phyloP scores from a whole-genome alignment of 371 early-diverging fungal genomes.

The Actinomortierella wolfii region DNA sequence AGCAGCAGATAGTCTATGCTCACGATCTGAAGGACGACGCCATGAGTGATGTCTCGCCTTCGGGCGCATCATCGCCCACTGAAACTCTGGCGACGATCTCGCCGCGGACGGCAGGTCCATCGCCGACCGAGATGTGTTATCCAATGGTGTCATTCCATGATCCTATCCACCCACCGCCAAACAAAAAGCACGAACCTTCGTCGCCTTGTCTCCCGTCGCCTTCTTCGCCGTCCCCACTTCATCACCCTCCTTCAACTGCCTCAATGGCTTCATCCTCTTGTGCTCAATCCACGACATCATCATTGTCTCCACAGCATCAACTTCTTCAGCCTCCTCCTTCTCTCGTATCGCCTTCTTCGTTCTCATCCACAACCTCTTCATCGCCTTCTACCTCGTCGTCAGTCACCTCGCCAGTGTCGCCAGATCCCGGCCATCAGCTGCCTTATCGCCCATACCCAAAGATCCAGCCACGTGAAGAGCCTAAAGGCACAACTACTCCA shows the following conservation, averaged over 20 bases:
- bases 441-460: no score
- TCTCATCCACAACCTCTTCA: neutral
- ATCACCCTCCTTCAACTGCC: neutral
- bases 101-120: slow-evolving; percentile 21
- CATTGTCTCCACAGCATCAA: neutral
- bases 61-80: slow-evolving; percentile 25
- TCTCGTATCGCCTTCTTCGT: no score
- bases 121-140: slow-evolving; percentile 1
- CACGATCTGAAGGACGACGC: slow-evolving; percentile 9
- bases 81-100: slow-evolving; percentile 46
- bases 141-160: slow-evolving; percentile 12
- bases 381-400: neutral
- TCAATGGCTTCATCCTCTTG: neutral
- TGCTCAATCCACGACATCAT: neutral
- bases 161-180: slow-evolving; percentile 36
- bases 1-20: slow-evolving; percentile 1
- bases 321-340: neutral
- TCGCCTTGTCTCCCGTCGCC: slow-evolving; percentile 10
- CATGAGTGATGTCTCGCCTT: slow-evolving; percentile 42
- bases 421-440: no score
- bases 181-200: slow-evolving; percentile 19
- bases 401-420: slow-evolving; percentile 1
- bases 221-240: neutral
- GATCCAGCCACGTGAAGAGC: no score
- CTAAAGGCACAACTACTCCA: no score